phyloP scores from a whole-genome alignment of 2,329 filamentous ascomycete species.

The Diaporthe batatas region DNA sequence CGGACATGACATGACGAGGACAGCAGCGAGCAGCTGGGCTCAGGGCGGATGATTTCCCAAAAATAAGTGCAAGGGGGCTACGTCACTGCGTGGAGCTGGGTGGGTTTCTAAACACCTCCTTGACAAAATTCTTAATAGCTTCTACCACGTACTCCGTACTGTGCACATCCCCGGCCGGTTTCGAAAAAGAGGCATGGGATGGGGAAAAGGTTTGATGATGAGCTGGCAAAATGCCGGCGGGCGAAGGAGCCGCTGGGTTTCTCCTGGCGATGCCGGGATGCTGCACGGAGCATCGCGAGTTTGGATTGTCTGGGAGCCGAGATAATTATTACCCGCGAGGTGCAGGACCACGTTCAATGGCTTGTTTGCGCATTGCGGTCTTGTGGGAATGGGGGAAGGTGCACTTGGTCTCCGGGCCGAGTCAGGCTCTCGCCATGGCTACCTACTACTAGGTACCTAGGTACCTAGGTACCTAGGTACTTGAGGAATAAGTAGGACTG shows the following conservation, averaged over 20 bases:
- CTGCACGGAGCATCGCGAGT: neutral
- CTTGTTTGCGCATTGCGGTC: neutral
- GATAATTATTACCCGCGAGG: neutral
- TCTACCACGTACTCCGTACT: neutral
- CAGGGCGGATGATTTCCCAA: conserved; percentile 20
- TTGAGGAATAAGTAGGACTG: no score
- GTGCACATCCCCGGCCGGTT: neutral
- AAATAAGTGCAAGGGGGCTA: conserved; percentile 30
- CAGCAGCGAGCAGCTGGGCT: neutral
- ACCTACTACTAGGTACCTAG: no score
- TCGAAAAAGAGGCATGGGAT: neutral
- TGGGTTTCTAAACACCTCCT: conserved; percentile 7
- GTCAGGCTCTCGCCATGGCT: neutral
- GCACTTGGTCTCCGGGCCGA: conserved; percentile 9
- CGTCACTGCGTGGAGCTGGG: conserved; percentile 27
- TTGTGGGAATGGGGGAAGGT: conserved; percentile 8
- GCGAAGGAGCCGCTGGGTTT: neutral
- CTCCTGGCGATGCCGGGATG: conserved; percentile 11
- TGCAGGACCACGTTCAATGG: conserved; percentile 1
- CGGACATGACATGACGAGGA: conserved; percentile 14
- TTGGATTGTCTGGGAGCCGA: neutral
- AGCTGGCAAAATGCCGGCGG: conserved; percentile 21
- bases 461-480: no score
- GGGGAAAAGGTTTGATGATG: conserved; percentile 1
- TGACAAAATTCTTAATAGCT: neutral